These are phyloP conservation scores for Lactarius hatsudake DNA, from an alignment of 768 basidiomycete genomes.

Conservation along the genomic window DNA sequence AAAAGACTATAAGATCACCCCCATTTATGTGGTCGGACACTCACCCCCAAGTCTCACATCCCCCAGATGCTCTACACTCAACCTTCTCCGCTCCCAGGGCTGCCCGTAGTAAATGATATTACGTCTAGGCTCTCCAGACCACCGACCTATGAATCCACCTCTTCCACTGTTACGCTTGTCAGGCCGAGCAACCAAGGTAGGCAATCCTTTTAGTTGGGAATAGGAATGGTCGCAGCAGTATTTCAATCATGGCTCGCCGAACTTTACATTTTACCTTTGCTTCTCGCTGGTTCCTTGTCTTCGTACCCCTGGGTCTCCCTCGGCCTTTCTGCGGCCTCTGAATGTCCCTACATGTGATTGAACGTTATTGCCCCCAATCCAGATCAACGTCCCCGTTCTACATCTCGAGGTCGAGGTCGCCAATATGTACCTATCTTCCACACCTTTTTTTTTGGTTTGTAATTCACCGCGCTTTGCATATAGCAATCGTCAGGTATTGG, in stretches of 20 bases:
- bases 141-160: not conserved
- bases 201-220: not conserved
- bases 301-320: not conserved
- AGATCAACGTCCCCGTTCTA: not conserved
- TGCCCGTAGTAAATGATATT: not conserved
- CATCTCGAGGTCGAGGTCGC: not conserved
- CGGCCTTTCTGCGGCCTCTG: not conserved
- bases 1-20: not conserved
- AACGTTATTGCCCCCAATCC: not conserved
- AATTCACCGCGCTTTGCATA: not conserved
- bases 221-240: not conserved
- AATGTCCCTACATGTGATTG: not conserved
- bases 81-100: not conserved
- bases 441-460: not conserved
- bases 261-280: not conserved
- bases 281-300: not conserved
- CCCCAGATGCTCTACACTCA: not conserved
- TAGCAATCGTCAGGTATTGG: conserved; percentile 21
- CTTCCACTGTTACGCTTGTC: not conserved
- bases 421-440: not conserved
- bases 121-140: not conserved
- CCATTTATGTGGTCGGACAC: not conserved
- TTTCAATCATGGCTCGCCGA: not conserved
- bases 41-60: not conserved
- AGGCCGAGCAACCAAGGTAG: not conserved